Percentiles rank a stretch among this genome's conserved stretches.
Evolutionary conservation across 2,329 filamentous ascomycete species (phyloP).

Genomic region (Aspergillus luchuensis): DNA sequence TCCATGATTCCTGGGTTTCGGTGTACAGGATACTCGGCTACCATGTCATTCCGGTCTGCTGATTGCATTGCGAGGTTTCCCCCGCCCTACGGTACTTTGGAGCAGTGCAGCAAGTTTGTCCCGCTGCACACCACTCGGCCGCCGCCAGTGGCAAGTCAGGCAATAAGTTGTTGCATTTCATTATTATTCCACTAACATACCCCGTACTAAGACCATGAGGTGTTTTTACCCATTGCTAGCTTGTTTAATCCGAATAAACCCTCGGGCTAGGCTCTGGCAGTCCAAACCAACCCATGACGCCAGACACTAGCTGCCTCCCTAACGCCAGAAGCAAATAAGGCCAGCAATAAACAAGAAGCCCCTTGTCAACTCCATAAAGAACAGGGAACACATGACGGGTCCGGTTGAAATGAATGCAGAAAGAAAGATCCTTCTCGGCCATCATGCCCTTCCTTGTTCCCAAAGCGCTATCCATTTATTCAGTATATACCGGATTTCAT

Average conservation of each 20-base stretch:
- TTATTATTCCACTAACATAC: neutral
- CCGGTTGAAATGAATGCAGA: neutral
- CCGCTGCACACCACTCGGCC: neutral
- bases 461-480: conserved; percentile 26
- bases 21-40: neutral
- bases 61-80: neutral
- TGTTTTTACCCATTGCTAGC: neutral
- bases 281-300: neutral
- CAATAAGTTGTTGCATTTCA: neutral
- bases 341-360: neutral
- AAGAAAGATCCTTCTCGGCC: neutral
- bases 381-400: neutral
- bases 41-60: neutral
- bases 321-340: neutral
- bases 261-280: neutral
- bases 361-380: neutral
- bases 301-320: neutral
- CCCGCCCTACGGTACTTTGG: neutral
- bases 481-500: conserved; percentile 22
- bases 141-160: neutral
- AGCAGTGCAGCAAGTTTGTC: neutral
- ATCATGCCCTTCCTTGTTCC: neutral
- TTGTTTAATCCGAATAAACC: neutral
- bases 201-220: neutral
- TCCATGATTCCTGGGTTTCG: neutral